A percentile compares a stretch with the other conserved stretches of the same genome.
Conservation (phyloP, 1,284 basidiomycete species). For the Pseudomicrostroma phylloplanum region DNA sequence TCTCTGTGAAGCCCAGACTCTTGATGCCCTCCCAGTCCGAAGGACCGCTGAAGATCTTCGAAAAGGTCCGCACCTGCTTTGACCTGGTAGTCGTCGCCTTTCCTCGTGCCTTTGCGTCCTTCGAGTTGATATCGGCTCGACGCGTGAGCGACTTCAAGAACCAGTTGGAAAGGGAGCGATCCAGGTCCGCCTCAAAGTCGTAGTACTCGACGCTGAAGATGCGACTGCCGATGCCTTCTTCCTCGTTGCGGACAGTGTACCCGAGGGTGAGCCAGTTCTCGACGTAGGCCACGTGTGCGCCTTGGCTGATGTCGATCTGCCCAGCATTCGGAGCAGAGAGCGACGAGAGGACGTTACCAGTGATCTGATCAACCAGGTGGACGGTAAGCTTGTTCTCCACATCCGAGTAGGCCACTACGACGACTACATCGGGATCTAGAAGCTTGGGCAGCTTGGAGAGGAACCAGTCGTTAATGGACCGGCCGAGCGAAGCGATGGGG, state of each 20-base stretch:
- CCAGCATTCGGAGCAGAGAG: conserved; percentile 39
- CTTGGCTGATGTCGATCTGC: conserved; percentile 47
- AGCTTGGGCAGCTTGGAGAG: conserved; percentile 89
- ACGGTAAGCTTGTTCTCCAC: conserved; percentile 53
- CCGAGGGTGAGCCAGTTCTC: conserved; percentile 93
- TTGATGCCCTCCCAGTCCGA: conserved; percentile 57
- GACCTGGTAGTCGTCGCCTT: conserved; percentile 1
- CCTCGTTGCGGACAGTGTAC: conserved; percentile 59
- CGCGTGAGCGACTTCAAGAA: conserved; percentile 5
- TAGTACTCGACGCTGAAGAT: conserved; percentile 61
- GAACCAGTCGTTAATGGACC: conserved; percentile 68
- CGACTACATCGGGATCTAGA: conserved; percentile 72
- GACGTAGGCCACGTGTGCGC: conserved; percentile 62
- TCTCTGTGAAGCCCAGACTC: conserved; percentile 64
- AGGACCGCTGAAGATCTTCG: conserved; percentile 68
- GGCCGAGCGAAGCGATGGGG: conserved; percentile 57
- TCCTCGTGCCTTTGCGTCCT: conserved; percentile 7
- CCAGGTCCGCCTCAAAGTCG: not conserved
- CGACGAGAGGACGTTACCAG: conserved; percentile 64
- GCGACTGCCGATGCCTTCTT: conserved; percentile 55
- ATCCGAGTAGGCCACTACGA: conserved; percentile 60
- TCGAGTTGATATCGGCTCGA: conserved; percentile 7
- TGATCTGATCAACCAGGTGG: conserved; percentile 70
- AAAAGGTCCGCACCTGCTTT: conserved; percentile 53
- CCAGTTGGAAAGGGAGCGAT: conserved; percentile 6